Percentiles rank a stretch among this genome's conserved stretches.
These are phyloP conservation scores for Conringia planisiliqua DNA, from an alignment of 345 rosid species.

Conservation along the genomic window DNA sequence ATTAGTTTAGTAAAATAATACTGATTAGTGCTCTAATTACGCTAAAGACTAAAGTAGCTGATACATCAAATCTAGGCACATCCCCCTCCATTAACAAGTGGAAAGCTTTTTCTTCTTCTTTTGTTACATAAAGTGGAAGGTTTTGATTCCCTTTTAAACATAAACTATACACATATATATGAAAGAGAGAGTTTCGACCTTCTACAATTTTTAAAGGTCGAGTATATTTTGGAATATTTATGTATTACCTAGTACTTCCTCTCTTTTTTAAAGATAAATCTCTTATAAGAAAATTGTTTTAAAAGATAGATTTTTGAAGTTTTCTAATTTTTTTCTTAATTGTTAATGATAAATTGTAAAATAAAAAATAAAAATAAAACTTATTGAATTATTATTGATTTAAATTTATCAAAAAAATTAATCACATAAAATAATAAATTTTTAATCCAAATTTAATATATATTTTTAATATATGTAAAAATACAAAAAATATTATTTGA, in stretches of 20 bases:
- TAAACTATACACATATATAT: constrained; percentile 1
- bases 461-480: too few relatives aligned
- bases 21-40: constrained; percentile 32
- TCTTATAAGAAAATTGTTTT: too few relatives aligned
- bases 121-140: neutral
- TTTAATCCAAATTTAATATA: too few relatives aligned
- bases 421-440: too few relatives aligned
- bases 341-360: too few relatives aligned
- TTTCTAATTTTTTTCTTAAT: too few relatives aligned
- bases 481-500: too few relatives aligned
- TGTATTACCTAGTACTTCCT: neutral
- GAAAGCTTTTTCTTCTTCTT: neutral
- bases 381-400: too few relatives aligned
- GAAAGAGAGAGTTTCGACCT: constrained; percentile 1
- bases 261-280: too few relatives aligned
- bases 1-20: constrained; percentile 9
- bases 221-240: neutral
- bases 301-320: too few relatives aligned
- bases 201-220: neutral
- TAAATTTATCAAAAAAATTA: too few relatives aligned
- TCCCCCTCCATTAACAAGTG: constrained; percentile 32
- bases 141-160: neutral
- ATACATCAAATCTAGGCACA: constrained; percentile 31
- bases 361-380: too few relatives aligned
- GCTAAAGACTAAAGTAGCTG: constrained; percentile 6